Evolutionary conservation across 148 eudicot genomes (phyloP), one percentile per base, ranked within the genome.

Genomic region (Rhododendron williamsianum): DNA sequence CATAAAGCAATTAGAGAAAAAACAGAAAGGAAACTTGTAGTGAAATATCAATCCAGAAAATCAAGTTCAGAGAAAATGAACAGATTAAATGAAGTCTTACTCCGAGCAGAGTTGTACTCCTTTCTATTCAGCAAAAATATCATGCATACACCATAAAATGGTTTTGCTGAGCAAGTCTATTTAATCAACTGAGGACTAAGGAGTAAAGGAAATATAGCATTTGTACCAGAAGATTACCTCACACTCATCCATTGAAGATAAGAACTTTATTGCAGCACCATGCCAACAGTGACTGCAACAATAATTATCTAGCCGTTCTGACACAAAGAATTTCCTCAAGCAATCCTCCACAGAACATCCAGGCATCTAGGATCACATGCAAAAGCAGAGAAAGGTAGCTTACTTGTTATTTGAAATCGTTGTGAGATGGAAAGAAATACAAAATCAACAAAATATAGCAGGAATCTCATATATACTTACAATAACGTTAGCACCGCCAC

Each of bases 221-320:
- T 73, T 7, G 10, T 38, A 85, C 60, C 56, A 82, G 23, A 85
- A 80, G 81, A 63, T 83, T 86, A 94, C 99, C 95, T 94, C 89
- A 85, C 89, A 85, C 81, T 91, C 91, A 33, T 85, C 84, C n/a
- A 81, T 76, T 35, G 74, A 25, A 82, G 98, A 90, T 78, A 92
- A 84, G 88, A 88, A 95, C 83, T 94, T 93, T 23, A 89, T 60
- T 33, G 98, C 99, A 89, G 96, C 92, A 78, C 67, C 85, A 92
- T 96, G 99, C 99, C 99, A 96, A 88, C 99, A 96, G 81, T 85
- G 92, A 85, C 91, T 91, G 88, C 99, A 96, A 76, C 63, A 83
- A 82, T 93, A 96, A 87, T 90, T 90, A 84, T 96, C 97, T 73
- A 96, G 86, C 69, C 67, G 91, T 87, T 96, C 98, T 25, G 92